These are phyloP conservation scores for Chloromonas sp. DNA, from an alignment of 163 green algal species.

Conservation along the genomic window DNA sequence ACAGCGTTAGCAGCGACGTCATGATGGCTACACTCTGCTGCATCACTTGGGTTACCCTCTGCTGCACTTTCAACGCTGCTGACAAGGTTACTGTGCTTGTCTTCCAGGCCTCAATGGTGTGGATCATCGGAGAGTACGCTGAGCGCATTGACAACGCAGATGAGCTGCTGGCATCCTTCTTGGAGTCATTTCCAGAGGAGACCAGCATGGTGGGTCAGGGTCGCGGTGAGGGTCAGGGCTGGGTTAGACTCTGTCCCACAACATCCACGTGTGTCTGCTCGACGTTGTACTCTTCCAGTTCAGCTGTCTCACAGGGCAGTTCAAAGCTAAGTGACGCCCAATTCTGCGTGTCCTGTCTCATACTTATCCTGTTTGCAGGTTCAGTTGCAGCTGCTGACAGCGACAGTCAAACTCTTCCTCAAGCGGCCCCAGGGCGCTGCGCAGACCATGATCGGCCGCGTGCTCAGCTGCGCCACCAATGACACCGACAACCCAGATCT, in stretches of 20 bases:
- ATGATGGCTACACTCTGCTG: too few relatives aligned
- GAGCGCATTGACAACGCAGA: constrained; percentile 98
- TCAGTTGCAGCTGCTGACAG: constrained; percentile 98
- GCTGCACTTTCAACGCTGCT: too few relatives aligned
- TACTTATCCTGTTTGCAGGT: constrained; percentile 28
- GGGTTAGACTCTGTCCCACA: too few relatives aligned
- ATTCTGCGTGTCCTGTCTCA: not conserved
- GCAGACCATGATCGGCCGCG: constrained; percentile 91
- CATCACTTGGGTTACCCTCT: too few relatives aligned
- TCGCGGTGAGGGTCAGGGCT: not conserved
- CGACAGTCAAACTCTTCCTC: constrained; percentile 98
- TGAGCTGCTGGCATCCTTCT: constrained; percentile 92
- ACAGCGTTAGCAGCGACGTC: too few relatives aligned
- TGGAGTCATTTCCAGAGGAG: constrained; percentile 97
- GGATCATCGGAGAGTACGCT: constrained; percentile 99
- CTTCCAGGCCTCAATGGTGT: constrained; percentile 43
- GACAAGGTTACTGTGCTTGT: too few relatives aligned
- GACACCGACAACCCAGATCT: constrained; percentile 98
- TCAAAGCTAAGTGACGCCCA: not conserved
- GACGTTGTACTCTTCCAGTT: too few relatives aligned
- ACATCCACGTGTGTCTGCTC: not conserved
- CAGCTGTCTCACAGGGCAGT: not conserved
- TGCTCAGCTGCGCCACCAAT: constrained; percentile 84
- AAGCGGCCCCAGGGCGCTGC: constrained; percentile 88
- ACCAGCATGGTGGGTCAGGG: constrained; percentile 38